Evolutionary conservation across 2,329 filamentous ascomycete species (phyloP).

Genomic region (Xylaria sp.): DNA sequence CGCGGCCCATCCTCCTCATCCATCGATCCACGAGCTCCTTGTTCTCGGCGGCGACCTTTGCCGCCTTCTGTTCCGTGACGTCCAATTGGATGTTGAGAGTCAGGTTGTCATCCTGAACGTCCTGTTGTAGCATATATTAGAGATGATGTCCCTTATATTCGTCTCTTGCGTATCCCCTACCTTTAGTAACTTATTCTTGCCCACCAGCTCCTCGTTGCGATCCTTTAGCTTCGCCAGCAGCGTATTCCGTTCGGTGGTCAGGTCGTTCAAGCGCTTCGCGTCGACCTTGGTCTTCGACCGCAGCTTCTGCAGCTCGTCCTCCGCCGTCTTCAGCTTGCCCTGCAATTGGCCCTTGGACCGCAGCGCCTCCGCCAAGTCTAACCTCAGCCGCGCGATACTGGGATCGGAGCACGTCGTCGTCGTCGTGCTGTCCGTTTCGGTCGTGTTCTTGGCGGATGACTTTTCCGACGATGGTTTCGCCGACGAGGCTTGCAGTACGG

Average conservation of each 20-base stretch:
- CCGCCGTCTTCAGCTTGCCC: slow-evolving; percentile 62
- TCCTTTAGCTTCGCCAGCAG: slow-evolving; percentile 73
- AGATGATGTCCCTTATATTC: neutral
- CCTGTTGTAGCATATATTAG: slow-evolving; percentile 43
- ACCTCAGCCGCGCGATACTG: slow-evolving; percentile 54
- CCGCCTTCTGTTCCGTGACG: slow-evolving; percentile 75
- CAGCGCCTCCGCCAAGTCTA: slow-evolving; percentile 77
- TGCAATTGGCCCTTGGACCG: slow-evolving; percentile 72
- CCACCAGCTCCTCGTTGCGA: slow-evolving; percentile 80
- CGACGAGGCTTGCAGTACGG: slow-evolving; percentile 35
- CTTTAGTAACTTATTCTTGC: slow-evolving; percentile 82
- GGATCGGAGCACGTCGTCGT: slow-evolving; percentile 33
- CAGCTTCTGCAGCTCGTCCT: slow-evolving; percentile 66
- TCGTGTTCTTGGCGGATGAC: slow-evolving; percentile 35
- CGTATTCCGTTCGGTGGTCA: slow-evolving; percentile 64
- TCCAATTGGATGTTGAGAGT: slow-evolving; percentile 86
- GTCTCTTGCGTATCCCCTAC: slow-evolving; percentile 43
- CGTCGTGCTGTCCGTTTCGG: slow-evolving; percentile 12
- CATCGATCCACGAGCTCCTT: slow-evolving; percentile 86
- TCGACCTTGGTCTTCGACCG: slow-evolving; percentile 64
- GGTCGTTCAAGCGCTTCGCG: slow-evolving; percentile 58
- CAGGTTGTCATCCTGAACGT: slow-evolving; percentile 92
- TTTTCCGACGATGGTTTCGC: slow-evolving; percentile 17
- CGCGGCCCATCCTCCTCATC: slow-evolving; percentile 84
- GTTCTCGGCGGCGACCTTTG: slow-evolving; percentile 79